Evolutionary conservation across 169 alveolate genomes (phyloP).

Genomic region (Eimeria praecox): DNA sequence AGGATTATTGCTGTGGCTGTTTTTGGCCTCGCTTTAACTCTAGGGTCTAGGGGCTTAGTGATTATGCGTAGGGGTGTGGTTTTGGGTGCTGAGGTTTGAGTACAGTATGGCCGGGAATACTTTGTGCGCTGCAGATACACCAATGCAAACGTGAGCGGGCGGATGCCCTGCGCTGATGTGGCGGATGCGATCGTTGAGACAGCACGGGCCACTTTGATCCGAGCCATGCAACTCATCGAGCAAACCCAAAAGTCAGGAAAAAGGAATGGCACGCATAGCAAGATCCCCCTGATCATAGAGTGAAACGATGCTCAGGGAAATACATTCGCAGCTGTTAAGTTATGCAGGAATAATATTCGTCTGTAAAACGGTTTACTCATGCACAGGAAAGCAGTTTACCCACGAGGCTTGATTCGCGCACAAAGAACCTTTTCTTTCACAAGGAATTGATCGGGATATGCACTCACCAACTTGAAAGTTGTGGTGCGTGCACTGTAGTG

Average conservation of each 20-base stretch:
- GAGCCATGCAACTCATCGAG: constrained; percentile 93
- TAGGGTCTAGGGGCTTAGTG: background rate
- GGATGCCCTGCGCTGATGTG: constrained; percentile 98
- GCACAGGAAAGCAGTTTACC: background rate
- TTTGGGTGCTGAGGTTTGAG: background rate
- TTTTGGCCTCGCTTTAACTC: background rate
- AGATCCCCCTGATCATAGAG: too few relatives aligned
- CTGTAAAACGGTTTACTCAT: background rate
- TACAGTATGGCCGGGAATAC: background rate
- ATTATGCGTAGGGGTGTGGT: background rate
- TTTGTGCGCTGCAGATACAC: constrained; percentile 91
- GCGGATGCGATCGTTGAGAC: constrained; percentile 97
- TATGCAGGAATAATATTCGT: background rate
- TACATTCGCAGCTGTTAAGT: background rate
- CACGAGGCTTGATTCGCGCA: background rate
- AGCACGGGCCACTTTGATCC: constrained; percentile 96
- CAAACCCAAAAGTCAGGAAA: constrained; percentile 83
- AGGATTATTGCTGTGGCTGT: background rate
- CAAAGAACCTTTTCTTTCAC: background rate
- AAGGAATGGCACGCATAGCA: background rate
- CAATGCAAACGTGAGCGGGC: constrained; percentile 98
- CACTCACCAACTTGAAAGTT: background rate
- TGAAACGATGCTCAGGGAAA: background rate
- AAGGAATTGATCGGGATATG: background rate
- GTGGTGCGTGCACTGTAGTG: background rate